Base-by-base conservation (phyloP, 108 stramenopile species). In the Nitzschia palea region DNA sequence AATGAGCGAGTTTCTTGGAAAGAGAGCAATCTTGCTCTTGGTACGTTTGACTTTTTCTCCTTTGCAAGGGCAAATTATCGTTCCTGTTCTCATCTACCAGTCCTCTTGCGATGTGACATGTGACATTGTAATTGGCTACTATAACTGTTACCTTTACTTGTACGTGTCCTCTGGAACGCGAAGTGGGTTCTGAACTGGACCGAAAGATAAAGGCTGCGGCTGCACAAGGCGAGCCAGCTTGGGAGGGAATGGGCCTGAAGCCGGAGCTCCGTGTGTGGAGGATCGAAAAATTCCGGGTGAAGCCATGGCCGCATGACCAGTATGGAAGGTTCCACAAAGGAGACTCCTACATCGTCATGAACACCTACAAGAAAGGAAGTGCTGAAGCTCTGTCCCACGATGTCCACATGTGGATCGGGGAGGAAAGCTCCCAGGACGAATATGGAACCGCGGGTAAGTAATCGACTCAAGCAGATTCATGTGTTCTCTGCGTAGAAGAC, bases 271-370 rank as follows among this genome's bases (percentile, higher is more conserved):
- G 80, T 42, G 69, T 96, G 2, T 96, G 95, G 95, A 82, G 95
- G n/a, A 79, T 96, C 44, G 91, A 96, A 69, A 81, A 96, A 23
- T 90, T 88, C 44, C 65, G 76, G 37, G 66, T 89, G 58, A 50
- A 70, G 30, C 55, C 74, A 22, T 82, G 84, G 83, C 79, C 79
- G 10, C 33, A 68, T 32, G 70, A 86, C 26, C 78, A 63, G 35
- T 79, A 90, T 55, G 96, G 96, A 17, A 62, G 80, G 54, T 96
- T 97, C 79, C 78, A 82, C 81, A 68, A 73, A 27, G 95, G 95
- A n/a, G 93, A 96, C 74, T 86, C 86, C 17, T 96, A 96, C 82
- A 88, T 97, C 59, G 75, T 94, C 22, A 62, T 95, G 44, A 66
- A 78, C 44, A 88, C 93, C 14, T 77, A 76, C n/a, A 65, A 80